Percentiles rank a stretch among this genome's conserved stretches.
These are phyloP conservation scores for Flagelloscypha sp. DNA, from an alignment of 768 basidiomycete species.

Conservation along the genomic window DNA sequence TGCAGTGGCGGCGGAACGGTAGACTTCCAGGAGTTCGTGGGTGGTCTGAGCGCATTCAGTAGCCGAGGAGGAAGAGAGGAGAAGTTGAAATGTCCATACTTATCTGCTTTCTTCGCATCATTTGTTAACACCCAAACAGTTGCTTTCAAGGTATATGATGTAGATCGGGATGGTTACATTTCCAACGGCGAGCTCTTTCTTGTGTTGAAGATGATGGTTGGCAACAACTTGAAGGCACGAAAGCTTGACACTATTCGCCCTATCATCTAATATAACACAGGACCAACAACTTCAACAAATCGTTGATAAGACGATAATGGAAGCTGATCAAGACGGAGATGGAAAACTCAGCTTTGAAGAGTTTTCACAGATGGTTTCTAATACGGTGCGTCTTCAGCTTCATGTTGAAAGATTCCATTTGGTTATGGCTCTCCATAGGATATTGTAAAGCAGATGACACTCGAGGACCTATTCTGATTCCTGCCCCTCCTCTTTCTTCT, in stretches of 20 bases:
- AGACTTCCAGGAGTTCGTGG: slow-evolving; percentile 99
- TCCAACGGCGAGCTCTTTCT: slow-evolving; percentile 98
- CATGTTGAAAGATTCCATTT: slow-evolving; percentile 3
- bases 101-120: slow-evolving; percentile 3
- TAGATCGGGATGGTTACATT: slow-evolving; percentile 95
- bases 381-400: slow-evolving; percentile 58
- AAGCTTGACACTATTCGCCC: slow-evolving; percentile 6
- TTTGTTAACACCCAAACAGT: slow-evolving; percentile 40
- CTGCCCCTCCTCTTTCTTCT: no score
- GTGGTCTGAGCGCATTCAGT: slow-evolving; percentile 94
- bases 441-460: slow-evolving; percentile 98
- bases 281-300: slow-evolving; percentile 99
- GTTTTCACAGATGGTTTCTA: slow-evolving; percentile 93
- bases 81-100: slow-evolving; percentile 80
- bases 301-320: slow-evolving; percentile 99
- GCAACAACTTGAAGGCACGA: slow-evolving; percentile 98
- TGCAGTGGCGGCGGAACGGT: slow-evolving; percentile 93
- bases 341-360: slow-evolving; percentile 97
- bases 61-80: slow-evolving; percentile 95
- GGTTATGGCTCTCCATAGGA: slow-evolving; percentile 44
- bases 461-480: slow-evolving; percentile 86
- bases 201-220: slow-evolving; percentile 99
- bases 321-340: slow-evolving; percentile 96
- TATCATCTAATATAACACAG: slow-evolving; percentile 27
- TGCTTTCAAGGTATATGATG: slow-evolving; percentile 99